Conservation (phyloP, 805 yeast species). For the Cyberlindnera saturnus region DNA sequence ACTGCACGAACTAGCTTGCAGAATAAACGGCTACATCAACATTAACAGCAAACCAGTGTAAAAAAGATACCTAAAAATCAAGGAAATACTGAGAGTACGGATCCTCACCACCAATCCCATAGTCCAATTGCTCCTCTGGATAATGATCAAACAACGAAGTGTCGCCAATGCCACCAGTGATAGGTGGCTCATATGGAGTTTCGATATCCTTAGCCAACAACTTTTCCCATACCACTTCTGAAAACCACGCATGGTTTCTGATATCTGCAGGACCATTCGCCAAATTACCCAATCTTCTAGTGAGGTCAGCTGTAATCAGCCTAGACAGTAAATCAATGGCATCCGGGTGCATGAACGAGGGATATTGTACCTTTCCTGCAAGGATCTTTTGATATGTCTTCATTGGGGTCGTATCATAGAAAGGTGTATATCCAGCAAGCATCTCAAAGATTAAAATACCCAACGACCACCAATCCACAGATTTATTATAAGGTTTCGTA, state of each 20-base stretch:
- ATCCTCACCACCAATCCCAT: slow-evolving; percentile 72
- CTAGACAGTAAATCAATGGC: slow-evolving; percentile 67
- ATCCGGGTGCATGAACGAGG: slow-evolving; percentile 70
- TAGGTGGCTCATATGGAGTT: slow-evolving; percentile 95
- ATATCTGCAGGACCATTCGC: slow-evolving; percentile 82
- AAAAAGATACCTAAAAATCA: slow-evolving; percentile 36
- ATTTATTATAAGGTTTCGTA: slow-evolving; percentile 88
- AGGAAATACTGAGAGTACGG: slow-evolving; percentile 59
- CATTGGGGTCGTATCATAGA: slow-evolving; percentile 88
- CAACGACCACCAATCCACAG: slow-evolving; percentile 97
- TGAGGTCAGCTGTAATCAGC: slow-evolving; percentile 77
- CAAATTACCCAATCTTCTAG: slow-evolving; percentile 79
- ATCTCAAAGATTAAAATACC: slow-evolving; percentile 90
- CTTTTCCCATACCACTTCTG: slow-evolving; percentile 91
- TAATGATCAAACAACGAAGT: slow-evolving; percentile 76
- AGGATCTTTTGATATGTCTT: slow-evolving; percentile 90
- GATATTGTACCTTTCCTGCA: slow-evolving; percentile 72
- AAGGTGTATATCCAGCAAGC: slow-evolving; percentile 94
- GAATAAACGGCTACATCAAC: neutral
- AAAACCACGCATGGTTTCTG: slow-evolving; percentile 85
- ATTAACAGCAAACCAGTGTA: neutral
- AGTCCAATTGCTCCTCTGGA: slow-evolving; percentile 81
- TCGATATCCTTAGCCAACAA: slow-evolving; percentile 80
- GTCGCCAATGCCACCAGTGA: slow-evolving; percentile 90
- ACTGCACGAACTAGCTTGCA: neutral